Percentiles rank a stretch among this genome's conserved stretches.
These are phyloP conservation scores for Geotrichum reessii DNA, from an alignment of 1,139 yeast species.

Conservation along the genomic window DNA sequence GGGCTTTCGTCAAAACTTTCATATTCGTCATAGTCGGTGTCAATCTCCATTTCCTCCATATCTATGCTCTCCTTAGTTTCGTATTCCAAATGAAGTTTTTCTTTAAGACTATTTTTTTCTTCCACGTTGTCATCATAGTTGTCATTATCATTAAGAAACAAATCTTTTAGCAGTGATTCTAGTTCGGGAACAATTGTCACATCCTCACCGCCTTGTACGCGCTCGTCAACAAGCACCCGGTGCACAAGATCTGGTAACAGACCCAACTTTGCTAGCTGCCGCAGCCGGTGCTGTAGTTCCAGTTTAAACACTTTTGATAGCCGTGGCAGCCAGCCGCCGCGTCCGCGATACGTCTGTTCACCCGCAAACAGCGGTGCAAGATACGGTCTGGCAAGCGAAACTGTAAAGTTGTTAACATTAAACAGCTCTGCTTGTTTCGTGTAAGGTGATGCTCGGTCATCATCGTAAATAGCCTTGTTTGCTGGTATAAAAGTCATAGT, in stretches of 20 bases:
- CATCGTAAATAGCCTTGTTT: constrained; percentile 37
- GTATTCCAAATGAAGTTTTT: neutral
- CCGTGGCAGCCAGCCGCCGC: constrained; percentile 43
- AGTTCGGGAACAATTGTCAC: constrained; percentile 88
- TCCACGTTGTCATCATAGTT: constrained; percentile 35
- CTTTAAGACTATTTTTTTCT: neutral
- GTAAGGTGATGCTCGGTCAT: constrained; percentile 59
- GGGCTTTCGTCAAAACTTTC: neutral
- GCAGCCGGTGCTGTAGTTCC: constrained; percentile 80
- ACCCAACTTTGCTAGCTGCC: constrained; percentile 74
- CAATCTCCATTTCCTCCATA: neutral
- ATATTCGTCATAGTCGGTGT: neutral
- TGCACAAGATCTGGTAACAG: constrained; percentile 64
- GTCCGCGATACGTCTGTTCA: constrained; percentile 65
- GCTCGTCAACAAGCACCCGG: constrained; percentile 80
- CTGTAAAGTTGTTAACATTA: constrained; percentile 87
- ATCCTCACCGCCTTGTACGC: constrained; percentile 72
- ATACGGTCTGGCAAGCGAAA: constrained; percentile 87
- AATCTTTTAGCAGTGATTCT: constrained; percentile 56
- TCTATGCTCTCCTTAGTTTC: constrained; percentile 19
- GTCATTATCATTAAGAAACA: constrained; percentile 72
- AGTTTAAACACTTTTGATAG: constrained; percentile 45
- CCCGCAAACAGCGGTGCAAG: constrained; percentile 82
- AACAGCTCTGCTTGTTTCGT: constrained; percentile 84
- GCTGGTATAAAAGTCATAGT: constrained; percentile 31